Percentiles rank a stretch among this genome's conserved stretches.
Conservation (phyloP, 2,329 filamentous ascomycete species). For the Fusarium chaquense region DNA sequence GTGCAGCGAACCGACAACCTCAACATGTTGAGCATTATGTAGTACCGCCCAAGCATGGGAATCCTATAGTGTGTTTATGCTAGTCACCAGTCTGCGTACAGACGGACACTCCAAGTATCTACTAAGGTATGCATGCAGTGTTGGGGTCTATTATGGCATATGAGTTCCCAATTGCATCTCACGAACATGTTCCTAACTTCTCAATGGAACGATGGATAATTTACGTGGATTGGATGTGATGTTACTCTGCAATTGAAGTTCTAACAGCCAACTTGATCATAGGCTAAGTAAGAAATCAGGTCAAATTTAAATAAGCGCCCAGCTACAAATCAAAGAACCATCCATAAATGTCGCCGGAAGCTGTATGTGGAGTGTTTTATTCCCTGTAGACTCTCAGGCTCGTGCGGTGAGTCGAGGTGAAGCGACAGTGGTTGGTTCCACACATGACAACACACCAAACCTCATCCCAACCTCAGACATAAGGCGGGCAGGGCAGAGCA, state of each 20-base stretch:
- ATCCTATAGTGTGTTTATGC: no score
- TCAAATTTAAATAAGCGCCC: slow-evolving; percentile 1
- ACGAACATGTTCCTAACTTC: not conserved
- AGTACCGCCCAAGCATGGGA: no score
- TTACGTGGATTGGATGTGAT: not conserved
- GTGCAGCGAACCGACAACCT: no score
- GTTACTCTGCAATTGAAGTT: not conserved
- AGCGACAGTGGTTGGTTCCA: slow-evolving; percentile 13
- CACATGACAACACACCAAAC: slow-evolving; percentile 20
- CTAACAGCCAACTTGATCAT: not conserved
- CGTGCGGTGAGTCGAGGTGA: slow-evolving; percentile 21
- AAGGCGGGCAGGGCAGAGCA: not conserved
- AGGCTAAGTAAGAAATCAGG: not conserved
- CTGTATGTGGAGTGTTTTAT: slow-evolving; percentile 11
- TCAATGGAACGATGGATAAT: not conserved
- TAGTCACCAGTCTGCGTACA: no score
- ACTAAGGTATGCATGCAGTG: no score
- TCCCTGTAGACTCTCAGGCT: slow-evolving; percentile 27
- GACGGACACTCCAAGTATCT: no score
- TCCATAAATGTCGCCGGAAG: not conserved
- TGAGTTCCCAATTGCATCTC: not conserved
- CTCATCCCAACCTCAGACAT: slow-evolving; percentile 5
- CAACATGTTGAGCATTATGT: no score
- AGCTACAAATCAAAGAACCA: not conserved
- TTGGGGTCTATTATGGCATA: not conserved